Conservation (phyloP, 2,329 filamentous ascomycete genomes). For the Pyricularia grisea region DNA sequence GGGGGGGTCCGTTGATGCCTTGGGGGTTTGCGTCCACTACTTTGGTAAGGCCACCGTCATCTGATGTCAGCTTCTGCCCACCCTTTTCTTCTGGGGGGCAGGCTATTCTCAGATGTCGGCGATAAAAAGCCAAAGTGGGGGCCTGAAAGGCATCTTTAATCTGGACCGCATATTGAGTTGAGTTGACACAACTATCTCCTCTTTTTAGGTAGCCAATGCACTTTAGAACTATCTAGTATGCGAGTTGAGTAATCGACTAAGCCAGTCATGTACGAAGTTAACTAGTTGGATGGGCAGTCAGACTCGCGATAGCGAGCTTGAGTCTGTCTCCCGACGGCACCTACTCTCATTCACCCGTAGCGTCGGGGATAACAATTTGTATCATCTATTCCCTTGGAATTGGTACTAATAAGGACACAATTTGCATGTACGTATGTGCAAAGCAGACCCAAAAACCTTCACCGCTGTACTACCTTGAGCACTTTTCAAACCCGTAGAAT, state of each 20-base stretch:
- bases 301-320: background rate
- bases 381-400: background rate
- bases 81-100: background rate
- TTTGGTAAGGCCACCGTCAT: background rate
- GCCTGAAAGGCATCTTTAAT: background rate
- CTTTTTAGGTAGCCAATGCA: background rate
- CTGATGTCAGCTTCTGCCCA: background rate
- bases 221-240: background rate
- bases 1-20: background rate
- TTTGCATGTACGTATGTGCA: background rate
- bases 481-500: background rate
- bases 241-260: background rate
- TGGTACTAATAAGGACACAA: no score
- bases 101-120: background rate
- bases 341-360: background rate
- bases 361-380: background rate
- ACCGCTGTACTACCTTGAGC: no score
- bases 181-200: background rate
- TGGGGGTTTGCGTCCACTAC: background rate
- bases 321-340: background rate
- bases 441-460: no score
- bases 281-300: background rate
- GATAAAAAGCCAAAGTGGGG: background rate
- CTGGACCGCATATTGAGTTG: background rate
- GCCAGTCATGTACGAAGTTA: background rate